Evolutionary conservation across 441 rosid species (phyloP).

Genomic region (Gossypium trilobum): DNA sequence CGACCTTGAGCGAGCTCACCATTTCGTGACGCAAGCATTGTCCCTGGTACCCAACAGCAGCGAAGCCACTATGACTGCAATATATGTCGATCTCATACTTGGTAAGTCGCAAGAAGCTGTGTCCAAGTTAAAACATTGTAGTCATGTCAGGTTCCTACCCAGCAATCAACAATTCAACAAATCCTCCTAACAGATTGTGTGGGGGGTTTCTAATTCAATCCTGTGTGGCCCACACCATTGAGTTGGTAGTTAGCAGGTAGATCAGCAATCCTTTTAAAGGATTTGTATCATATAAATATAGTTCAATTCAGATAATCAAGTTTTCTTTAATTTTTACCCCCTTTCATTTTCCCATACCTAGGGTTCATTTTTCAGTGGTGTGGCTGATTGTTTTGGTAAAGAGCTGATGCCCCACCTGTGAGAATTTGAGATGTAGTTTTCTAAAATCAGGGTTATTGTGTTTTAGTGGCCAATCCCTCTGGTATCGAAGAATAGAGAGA

Average conservation of each 20-base stretch:
- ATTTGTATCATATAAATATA: slow-evolving; percentile 63
- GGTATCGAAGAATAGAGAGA: slow-evolving; percentile 18
- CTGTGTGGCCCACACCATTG: slow-evolving; percentile 16
- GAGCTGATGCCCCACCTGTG: slow-evolving; percentile 9
- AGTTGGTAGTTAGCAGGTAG: slow-evolving; percentile 47
- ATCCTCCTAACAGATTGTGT: slow-evolving; percentile 8
- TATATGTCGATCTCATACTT: slow-evolving; percentile 61
- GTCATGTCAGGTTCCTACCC: slow-evolving; percentile 54
- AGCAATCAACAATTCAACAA: slow-evolving; percentile 36
- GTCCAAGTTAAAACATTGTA: slow-evolving; percentile 61
- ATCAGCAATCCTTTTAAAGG: slow-evolving; percentile 45
- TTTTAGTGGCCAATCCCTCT: slow-evolving; percentile 24
- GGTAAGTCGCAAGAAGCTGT: slow-evolving; percentile 75
- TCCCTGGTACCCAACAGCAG: slow-evolving; percentile 45
- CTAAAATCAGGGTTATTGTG: slow-evolving; percentile 19
- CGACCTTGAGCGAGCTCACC: slow-evolving; percentile 53
- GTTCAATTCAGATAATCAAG: slow-evolving; percentile 35
- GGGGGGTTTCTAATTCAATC: slow-evolving; percentile 23
- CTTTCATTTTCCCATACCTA: slow-evolving; percentile 24
- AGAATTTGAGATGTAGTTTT: slow-evolving; percentile 30
- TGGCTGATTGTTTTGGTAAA: slow-evolving; percentile 43
- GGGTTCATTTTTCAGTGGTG: slow-evolving; percentile 41
- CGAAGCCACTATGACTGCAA: slow-evolving; percentile 69
- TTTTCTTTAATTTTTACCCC: slow-evolving; percentile 7
- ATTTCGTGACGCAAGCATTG: slow-evolving; percentile 47